Evolutionary conservation across 2,329 filamentous ascomycete species (phyloP).

Genomic region (Pyrenochaeta sp.): DNA sequence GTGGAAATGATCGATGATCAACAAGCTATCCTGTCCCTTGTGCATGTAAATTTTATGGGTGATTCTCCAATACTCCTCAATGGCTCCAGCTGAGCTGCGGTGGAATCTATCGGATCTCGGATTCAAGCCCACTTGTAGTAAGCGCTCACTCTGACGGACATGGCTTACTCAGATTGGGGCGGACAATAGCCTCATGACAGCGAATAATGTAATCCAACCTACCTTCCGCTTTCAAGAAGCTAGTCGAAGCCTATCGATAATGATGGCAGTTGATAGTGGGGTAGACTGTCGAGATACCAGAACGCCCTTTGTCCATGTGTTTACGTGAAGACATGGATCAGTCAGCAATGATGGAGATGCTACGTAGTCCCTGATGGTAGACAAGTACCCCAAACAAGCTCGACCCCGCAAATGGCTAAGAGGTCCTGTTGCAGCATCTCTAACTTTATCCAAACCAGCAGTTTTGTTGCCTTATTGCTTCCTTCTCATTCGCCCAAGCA

Average conservation of each 20-base stretch:
- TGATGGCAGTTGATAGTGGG: neutral
- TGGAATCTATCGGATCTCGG: too few species aligned
- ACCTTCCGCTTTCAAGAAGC: neutral
- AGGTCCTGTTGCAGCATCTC: too few species aligned
- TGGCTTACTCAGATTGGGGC: conserved; percentile 2
- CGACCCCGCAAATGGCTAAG: too few species aligned
- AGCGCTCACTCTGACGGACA: neutral
- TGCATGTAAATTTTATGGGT: neutral
- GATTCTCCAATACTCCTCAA: too few species aligned
- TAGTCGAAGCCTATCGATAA: neutral
- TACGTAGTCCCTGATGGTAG: too few species aligned
- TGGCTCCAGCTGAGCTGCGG: too few species aligned
- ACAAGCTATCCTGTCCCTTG: conserved; percentile 1
- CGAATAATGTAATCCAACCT: neutral
- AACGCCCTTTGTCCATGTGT: too few species aligned
- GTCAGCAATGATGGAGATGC: neutral
- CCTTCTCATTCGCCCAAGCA: too few species aligned
- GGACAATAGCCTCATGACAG: neutral
- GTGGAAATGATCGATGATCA: conserved; percentile 27
- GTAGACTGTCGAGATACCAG: neutral
- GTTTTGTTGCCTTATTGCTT: too few species aligned
- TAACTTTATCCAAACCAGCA: too few species aligned
- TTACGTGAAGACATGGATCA: too few species aligned
- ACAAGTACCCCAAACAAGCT: too few species aligned
- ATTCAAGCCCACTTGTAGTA: neutral